phyloP scores from a whole-genome alignment of 352 stramenopile species.

The Globisporangium cederbergense region DNA sequence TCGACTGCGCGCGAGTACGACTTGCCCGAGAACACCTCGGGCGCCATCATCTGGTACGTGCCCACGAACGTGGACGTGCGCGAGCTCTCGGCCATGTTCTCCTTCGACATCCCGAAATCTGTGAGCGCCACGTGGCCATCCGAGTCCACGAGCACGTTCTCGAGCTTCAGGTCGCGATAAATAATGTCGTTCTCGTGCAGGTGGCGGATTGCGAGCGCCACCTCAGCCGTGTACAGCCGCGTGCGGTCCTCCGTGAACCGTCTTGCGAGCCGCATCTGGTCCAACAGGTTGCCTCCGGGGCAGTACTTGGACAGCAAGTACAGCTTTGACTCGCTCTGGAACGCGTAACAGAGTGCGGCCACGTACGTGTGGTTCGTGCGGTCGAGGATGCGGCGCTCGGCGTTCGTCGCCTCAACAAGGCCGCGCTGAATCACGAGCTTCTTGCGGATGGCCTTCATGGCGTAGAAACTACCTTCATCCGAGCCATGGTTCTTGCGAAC shows the following conservation, averaged over 20 bases:
- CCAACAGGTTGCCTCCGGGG: constrained; percentile 93
- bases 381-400: constrained; percentile 86
- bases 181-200: constrained; percentile 94
- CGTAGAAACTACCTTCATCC: constrained; percentile 80
- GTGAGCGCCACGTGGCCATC: constrained; percentile 96
- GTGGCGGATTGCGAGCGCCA: constrained; percentile 93
- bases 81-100: constrained; percentile 89
- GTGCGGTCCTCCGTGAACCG: constrained; percentile 93
- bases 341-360: constrained; percentile 90
- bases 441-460: constrained; percentile 89
- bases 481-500: constrained; percentile 86
- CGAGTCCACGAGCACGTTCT: constrained; percentile 97
- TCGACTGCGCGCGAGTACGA: constrained; percentile 81
- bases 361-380: constrained; percentile 97
- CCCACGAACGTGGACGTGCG: constrained; percentile 89
- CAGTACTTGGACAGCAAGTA: constrained; percentile 95
- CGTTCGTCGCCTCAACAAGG: constrained; percentile 90
- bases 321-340: constrained; percentile 88
- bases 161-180: constrained; percentile 98
- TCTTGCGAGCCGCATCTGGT: constrained; percentile 87
- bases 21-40: constrained; percentile 86
- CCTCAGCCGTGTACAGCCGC: constrained; percentile 95
- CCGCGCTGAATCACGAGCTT: constrained; percentile 81
- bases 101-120: constrained; percentile 99
- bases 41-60: constrained; percentile 92